Conservation (phyloP, 768 basidiomycete species). For the Podaxis sp. region DNA sequence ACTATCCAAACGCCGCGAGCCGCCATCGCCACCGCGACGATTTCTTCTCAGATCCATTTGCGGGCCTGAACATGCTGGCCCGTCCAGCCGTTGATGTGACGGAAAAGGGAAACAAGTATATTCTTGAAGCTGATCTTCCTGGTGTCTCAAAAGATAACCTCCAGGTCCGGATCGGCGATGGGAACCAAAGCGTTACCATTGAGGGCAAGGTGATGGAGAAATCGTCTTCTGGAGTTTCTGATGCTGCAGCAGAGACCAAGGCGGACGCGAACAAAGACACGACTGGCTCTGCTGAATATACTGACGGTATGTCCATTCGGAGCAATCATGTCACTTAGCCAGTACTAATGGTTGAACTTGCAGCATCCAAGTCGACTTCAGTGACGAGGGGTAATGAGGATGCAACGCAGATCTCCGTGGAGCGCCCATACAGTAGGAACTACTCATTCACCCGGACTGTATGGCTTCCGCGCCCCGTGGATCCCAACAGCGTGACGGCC, state of each 20-base stretch:
- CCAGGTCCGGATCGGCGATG: conserved; percentile 68
- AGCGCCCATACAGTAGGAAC: conserved; percentile 58
- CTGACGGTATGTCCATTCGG: conserved; percentile 29
- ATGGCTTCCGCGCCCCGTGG: conserved; percentile 66
- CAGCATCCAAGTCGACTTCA: conserved; percentile 20
- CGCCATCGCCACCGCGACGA: conserved; percentile 6
- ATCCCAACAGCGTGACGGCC: conserved; percentile 56
- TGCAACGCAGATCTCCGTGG: conserved; percentile 52
- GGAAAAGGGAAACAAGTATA: conserved; percentile 63
- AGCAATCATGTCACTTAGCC: not conserved
- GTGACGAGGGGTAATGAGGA: conserved; percentile 25
- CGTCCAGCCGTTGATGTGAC: conserved; percentile 67
- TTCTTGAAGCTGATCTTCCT: conserved; percentile 77
- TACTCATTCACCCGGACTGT: conserved; percentile 67
- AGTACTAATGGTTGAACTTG: not conserved
- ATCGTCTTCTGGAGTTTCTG: not conserved
- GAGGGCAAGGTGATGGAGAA: conserved; percentile 51
- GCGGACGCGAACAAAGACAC: conserved; percentile 18
- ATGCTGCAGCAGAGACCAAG: conserved; percentile 17
- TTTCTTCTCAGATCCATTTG: conserved; percentile 51
- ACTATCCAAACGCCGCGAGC: not conserved
- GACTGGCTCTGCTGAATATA: conserved; percentile 20
- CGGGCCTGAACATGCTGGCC: conserved; percentile 22
- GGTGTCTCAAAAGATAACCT: conserved; percentile 79
- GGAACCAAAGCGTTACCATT: conserved; percentile 69